A percentile compares a stretch with the other conserved stretches of the same genome.
Conservation (phyloP, 768 basidiomycete species). For the Mycena venus region DNA sequence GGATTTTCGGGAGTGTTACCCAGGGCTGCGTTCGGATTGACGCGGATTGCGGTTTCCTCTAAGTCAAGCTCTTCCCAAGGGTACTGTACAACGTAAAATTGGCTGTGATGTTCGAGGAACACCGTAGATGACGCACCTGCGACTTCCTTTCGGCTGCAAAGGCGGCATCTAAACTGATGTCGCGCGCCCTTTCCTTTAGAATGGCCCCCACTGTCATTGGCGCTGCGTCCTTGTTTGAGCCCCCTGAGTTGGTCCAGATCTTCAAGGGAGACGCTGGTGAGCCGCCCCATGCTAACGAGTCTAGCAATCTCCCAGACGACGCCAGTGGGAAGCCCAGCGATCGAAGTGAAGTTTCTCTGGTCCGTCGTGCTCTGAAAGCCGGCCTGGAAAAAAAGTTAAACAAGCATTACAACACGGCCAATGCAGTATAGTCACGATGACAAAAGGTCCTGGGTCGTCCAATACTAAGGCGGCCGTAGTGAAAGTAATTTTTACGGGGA, state of each 20-base stretch:
- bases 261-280: constrained; percentile 45
- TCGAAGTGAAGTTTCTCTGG: not conserved
- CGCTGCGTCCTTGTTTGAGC: constrained; percentile 49
- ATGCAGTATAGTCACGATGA: constrained; percentile 11
- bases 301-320: constrained; percentile 69
- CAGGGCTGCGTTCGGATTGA: constrained; percentile 52
- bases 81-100: constrained; percentile 50
- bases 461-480: not conserved
- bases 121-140: constrained; percentile 35
- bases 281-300: constrained; percentile 46
- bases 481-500: not conserved
- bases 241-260: constrained; percentile 45
- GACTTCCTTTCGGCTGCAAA: constrained; percentile 17
- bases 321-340: constrained; percentile 50
- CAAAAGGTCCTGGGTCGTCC: not conserved
- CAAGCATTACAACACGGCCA: not conserved
- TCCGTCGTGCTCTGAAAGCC: constrained; percentile 8
- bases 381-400: constrained; percentile 3
- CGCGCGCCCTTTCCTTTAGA: not conserved
- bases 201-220: constrained; percentile 39
- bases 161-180: not conserved
- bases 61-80: constrained; percentile 75
- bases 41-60: constrained; percentile 59
- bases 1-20: constrained; percentile 54
- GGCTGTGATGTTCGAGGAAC: not conserved